Conservation (phyloP, 148 eudicot genomes). For the Vaccinium macrocarpon region DNA sequence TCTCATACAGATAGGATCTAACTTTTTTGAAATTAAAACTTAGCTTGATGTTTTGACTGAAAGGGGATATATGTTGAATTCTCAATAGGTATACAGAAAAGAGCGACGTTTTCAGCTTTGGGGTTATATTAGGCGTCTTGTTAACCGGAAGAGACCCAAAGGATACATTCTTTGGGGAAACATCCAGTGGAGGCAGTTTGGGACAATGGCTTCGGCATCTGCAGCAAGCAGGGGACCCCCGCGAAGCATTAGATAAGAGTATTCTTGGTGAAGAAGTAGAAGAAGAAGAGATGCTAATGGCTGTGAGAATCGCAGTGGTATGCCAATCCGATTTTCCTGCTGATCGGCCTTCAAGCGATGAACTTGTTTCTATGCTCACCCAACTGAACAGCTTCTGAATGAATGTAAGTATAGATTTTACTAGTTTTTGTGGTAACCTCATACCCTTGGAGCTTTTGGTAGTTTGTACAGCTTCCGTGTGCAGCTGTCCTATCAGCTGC, state of each 20-base stretch:
- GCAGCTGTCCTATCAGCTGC: constrained; percentile 13
- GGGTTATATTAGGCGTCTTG: constrained; percentile 72
- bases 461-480: constrained; percentile 32
- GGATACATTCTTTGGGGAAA: constrained; percentile 68
- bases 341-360: constrained; percentile 89
- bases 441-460: constrained; percentile 26
- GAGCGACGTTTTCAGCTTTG: constrained; percentile 92
- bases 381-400: constrained; percentile 80
- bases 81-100: constrained; percentile 69
- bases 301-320: constrained; percentile 73
- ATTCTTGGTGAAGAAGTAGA: constrained; percentile 76
- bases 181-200: constrained; percentile 63
- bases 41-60: background rate
- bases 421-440: background rate
- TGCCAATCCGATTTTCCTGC: constrained; percentile 85
- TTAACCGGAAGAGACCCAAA: constrained; percentile 76
- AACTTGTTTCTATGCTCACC: constrained; percentile 93
- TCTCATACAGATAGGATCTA: background rate
- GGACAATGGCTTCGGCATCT: constrained; percentile 78
- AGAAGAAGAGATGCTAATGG: constrained; percentile 95
- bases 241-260: constrained; percentile 76
- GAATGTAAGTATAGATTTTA: background rate
- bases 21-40: background rate
- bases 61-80: background rate
- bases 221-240: constrained; percentile 82